Base-by-base conservation (phyloP, 192 early-diverging fungal genomes). In the Helicostylum pulchrum region DNA sequence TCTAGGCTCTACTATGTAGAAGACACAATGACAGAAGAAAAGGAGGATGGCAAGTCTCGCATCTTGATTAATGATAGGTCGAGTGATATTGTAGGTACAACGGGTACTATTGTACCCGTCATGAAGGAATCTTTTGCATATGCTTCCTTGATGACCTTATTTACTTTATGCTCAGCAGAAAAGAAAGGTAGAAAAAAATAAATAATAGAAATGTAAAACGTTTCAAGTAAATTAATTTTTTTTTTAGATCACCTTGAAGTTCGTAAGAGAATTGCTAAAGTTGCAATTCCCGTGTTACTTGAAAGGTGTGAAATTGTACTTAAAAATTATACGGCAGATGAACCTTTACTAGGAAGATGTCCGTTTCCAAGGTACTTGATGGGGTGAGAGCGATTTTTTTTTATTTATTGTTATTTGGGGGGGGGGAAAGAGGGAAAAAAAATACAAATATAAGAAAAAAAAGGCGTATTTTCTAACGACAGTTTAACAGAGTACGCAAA, bases 91-190 rank as follows among this genome's bases (percentile, higher is more conserved):
- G 50, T 71, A n/a, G 78, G 75, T 17, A 76, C 77, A 4, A 79
- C 78, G 1, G 77, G 78, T 8, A 83, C 79, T 50, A 87, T 90
- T 64, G 73, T 83, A 6, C 83, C 88, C 7, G 78, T 83, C 3
- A 73, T 79, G 30, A 77, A 85, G 12, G 89, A 92, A 53, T 70
- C 79, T 42, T 89, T 91, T 76, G 84, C 88, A 17, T 84, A 85
- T 52, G 80, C 75, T 7, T 85, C 83, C 36, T 65, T 92, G 39
- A 78, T 79, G 14, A 78, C 78, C 26, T 57, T 92, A 30, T 91
- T 89, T 68, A 69, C 76, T 52, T 68, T 91, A n/a, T 86, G 88
- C 64, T 85, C 87, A 3, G 70, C 65, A 49, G 76, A 71, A 10
- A 56, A 73, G 31, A 32, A 51, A 44, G 78, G 82, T 77, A 44